Evolutionary conservation across 2,329 filamentous ascomycete genomes (phyloP).

Genomic region (Trichoderma cornu-damae): DNA sequence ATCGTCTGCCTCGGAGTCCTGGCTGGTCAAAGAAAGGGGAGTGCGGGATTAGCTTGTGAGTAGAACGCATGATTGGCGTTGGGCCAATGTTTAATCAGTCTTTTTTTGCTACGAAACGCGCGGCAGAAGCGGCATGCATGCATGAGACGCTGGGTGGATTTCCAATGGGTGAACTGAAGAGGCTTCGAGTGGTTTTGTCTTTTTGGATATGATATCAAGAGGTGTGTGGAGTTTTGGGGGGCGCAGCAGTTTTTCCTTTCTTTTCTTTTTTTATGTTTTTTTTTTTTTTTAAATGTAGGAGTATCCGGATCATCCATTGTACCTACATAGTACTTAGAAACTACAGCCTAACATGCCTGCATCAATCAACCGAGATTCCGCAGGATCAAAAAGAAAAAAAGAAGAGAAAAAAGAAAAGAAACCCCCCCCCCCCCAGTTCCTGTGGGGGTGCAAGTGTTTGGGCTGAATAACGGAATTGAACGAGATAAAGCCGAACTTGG

Average conservation of each 20-base stretch:
- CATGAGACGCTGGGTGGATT: not conserved
- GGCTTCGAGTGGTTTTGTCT: not conserved
- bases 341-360: too few species aligned
- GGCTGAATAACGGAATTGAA: conserved; percentile 10
- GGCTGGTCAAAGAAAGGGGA: not conserved
- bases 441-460: conserved; percentile 3
- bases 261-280: too few species aligned
- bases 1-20: not conserved
- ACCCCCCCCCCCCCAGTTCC: too few species aligned
- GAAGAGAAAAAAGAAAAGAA: too few species aligned
- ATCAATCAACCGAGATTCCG: too few species aligned
- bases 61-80: conserved; percentile 10
- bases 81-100: not conserved
- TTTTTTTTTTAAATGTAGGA: too few species aligned
- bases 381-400: not conserved
- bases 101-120: not conserved
- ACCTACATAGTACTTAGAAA: too few species aligned
- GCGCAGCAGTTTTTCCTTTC: too few species aligned
- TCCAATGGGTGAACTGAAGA: not conserved
- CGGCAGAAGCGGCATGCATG: not conserved
- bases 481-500: conserved; percentile 10
- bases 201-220: conserved; percentile 1
- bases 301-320: too few species aligned
- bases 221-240: not conserved
- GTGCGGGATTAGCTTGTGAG: not conserved